A percentile compares a stretch with the other conserved stretches of the same genome.
These are phyloP conservation scores for Epichloe festucae DNA, from an alignment of 2,329 filamentous ascomycete species.

Conservation along the genomic window DNA sequence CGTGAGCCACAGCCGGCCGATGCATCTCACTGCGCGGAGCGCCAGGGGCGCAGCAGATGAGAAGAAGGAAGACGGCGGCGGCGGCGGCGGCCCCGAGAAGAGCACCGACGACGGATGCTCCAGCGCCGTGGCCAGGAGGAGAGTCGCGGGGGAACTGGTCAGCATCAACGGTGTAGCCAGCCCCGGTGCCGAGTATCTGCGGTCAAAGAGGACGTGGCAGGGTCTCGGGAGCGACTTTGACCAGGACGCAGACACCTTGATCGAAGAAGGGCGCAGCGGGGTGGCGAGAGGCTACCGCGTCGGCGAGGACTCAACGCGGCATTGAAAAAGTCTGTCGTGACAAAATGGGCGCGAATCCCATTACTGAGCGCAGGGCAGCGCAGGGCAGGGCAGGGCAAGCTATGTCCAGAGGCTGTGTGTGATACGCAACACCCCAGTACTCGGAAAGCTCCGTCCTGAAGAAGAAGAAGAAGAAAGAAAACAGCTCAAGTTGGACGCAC, in stretches of 20 bases:
- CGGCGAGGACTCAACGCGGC: constrained; percentile 37
- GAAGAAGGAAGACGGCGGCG: constrained; percentile 6
- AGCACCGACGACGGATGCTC: neutral
- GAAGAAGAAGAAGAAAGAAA: too few relatives aligned
- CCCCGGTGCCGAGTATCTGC: constrained; percentile 78
- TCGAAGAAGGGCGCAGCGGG: constrained; percentile 79
- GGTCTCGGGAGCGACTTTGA: constrained; percentile 78
- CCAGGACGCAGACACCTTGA: constrained; percentile 46
- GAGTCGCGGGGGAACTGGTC: constrained; percentile 50
- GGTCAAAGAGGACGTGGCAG: constrained; percentile 76
- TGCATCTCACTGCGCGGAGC: constrained; percentile 35
- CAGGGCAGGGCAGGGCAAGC: too few relatives aligned
- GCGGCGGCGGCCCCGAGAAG: neutral
- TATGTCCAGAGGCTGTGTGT: too few relatives aligned
- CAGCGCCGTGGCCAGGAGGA: constrained; percentile 45
- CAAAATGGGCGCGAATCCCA: too few relatives aligned
- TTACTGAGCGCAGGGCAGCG: too few relatives aligned
- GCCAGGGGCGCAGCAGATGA: constrained; percentile 6
- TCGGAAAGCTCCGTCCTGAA: too few relatives aligned
- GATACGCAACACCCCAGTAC: too few relatives aligned
- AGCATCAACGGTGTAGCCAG: constrained; percentile 78
- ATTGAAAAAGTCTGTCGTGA: constrained; percentile 8
- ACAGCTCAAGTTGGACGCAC: too few relatives aligned
- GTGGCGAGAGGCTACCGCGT: constrained; percentile 82
- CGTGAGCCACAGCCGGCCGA: constrained; percentile 64